phyloP scores from a whole-genome alignment of 2,329 filamentous ascomycete species.

The Nigrospora osmanthi region DNA sequence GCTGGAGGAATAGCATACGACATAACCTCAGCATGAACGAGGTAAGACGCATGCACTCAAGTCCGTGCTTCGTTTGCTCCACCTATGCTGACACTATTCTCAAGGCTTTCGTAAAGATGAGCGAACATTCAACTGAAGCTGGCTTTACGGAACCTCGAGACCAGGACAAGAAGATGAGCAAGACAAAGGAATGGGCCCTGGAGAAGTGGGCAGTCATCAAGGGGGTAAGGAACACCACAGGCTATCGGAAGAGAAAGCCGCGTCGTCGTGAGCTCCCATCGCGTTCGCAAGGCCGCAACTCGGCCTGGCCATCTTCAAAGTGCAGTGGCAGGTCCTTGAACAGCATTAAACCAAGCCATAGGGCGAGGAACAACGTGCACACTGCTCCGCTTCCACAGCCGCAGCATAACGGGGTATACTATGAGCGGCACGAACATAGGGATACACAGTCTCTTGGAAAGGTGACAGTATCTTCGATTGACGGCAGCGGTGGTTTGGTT shows the following conservation, averaged over 20 bases:
- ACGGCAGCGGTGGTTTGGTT: no score
- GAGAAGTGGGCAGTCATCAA: slow-evolving; percentile 59
- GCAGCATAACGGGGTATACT: no score
- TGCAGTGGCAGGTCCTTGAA: slow-evolving; percentile 17
- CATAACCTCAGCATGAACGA: slow-evolving; percentile 96
- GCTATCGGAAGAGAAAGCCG: slow-evolving; percentile 53
- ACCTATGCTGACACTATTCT: no score
- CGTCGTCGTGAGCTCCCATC: slow-evolving; percentile 6
- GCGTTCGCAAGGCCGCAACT: slow-evolving; percentile 2
- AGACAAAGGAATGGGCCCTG: slow-evolving; percentile 70
- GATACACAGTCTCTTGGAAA: no score
- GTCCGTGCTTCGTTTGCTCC: no score
- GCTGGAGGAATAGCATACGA: slow-evolving; percentile 93
- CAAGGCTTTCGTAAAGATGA: no score
- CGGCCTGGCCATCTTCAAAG: slow-evolving; percentile 14
- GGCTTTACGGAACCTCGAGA: slow-evolving; percentile 28
- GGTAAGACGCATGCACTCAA: slow-evolving; percentile 36
- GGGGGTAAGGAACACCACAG: slow-evolving; percentile 80
- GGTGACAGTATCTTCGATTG: no score
- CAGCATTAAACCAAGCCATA: slow-evolving; percentile 11
- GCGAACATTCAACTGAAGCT: no score
- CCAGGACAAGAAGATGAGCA: slow-evolving; percentile 35
- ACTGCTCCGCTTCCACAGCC: no score
- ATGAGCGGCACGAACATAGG: no score
- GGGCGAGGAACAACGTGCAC: slow-evolving; percentile 1